Base-by-base conservation (phyloP, 2,329 filamentous ascomycete genomes). In the Pseudocercospora ulei region DNA sequence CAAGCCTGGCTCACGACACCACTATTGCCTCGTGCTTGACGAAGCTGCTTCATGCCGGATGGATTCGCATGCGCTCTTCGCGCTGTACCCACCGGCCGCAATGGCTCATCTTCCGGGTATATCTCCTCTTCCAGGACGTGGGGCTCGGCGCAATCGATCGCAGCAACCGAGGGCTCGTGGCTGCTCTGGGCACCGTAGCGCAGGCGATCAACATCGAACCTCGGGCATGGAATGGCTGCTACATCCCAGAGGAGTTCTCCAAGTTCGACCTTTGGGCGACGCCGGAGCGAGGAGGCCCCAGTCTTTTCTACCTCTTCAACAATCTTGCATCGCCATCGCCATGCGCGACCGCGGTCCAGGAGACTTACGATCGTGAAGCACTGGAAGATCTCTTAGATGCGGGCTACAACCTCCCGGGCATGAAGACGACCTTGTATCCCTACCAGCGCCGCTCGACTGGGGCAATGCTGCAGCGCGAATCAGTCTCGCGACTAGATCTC, bases 371-470 rank as follows among this genome's bases (percentile, higher is more conserved):
- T 1, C 67, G 65, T 31, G 63, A 70, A 16, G 69, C 72, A 0
- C 71, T 81, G 54, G 61, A 70, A 25, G 66, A 68, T 16, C 56
- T 86, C 1, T 56, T 83, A 1, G 58, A 65, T 13, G 1, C 43
- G 30, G 55, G 65, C 20, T 68, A 69, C 52, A 52, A 50, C 82
- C 1, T 46, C 1, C 54, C 62, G 1, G 80, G 80, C 0, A 58
- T 87, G 3, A 71, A 60, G 8, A 82, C 83, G 0, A 63, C 63
- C 0, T 65, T 95, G 0, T 82, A 90, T 56, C 70, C 73, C 0
- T 92, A 93, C 52, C 88, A 96, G 58, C 72, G 78, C 35, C 73
- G 80, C 28, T 88, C 86, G 1, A 80, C 81, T 0, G 83, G 82
- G 3, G 58, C 80, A 17, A 95, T 96, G 86, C 63, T 94, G 11